Conservation (phyloP, 139 green algal species). For the Diplosphaera chodatii region DNA sequence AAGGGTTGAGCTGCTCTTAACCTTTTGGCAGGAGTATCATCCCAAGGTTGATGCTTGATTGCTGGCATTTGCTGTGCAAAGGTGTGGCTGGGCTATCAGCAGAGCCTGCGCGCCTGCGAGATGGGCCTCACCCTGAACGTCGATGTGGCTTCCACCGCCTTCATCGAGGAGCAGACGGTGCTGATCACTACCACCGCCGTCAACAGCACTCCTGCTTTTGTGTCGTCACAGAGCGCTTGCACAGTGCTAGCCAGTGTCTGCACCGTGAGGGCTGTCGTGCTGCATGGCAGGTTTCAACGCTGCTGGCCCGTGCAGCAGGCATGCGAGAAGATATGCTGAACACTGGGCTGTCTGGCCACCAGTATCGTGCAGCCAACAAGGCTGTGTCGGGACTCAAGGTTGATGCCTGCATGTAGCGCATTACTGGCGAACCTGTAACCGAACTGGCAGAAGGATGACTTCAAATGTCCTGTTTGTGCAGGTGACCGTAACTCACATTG, state of each 20-base stretch:
- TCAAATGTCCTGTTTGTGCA: neutral
- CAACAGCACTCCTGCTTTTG: no score
- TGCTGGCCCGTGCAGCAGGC: slow-evolving; percentile 5
- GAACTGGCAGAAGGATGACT: neutral
- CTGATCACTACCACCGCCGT: no score
- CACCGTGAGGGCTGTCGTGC: no score
- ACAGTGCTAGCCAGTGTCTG: no score
- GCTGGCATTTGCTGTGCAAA: no score
- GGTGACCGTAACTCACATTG: slow-evolving; percentile 10
- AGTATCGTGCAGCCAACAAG: slow-evolving; percentile 11
- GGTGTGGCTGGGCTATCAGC: slow-evolving; percentile 54
- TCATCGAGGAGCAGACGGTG: slow-evolving; percentile 33
- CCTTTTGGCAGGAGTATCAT: no score
- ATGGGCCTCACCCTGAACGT: slow-evolving; percentile 49
- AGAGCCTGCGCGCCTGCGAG: slow-evolving; percentile 32
- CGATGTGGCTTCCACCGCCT: slow-evolving; percentile 46
- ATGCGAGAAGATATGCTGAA: slow-evolving; percentile 1
- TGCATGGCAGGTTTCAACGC: neutral
- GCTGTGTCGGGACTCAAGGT: slow-evolving; percentile 19
- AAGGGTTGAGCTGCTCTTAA: no score
- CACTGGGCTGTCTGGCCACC: neutral
- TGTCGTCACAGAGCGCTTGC: no score
- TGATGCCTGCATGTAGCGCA: no score
- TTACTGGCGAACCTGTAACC: no score
- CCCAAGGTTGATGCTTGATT: no score